A percentile compares a stretch with the other conserved stretches of the same genome.
These are phyloP conservation scores for Paramecium tetraurelia DNA, from an alignment of 73 alveolate species.

Conservation along the genomic window DNA sequence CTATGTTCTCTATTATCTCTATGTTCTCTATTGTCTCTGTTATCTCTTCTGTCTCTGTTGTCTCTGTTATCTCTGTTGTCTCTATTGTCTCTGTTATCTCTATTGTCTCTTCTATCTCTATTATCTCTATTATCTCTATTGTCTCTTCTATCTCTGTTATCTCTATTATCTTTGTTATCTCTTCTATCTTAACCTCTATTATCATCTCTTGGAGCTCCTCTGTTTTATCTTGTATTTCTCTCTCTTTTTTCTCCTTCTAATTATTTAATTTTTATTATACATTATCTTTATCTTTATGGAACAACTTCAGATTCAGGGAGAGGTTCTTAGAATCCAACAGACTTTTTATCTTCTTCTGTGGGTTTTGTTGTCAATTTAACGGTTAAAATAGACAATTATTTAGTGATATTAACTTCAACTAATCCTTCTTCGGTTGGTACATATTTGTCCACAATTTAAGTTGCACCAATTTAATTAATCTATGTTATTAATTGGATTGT, in stretches of 20 bases:
- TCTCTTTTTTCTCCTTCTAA: conserved; percentile 12
- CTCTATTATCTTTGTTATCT: neutral
- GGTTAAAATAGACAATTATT: conserved; percentile 12
- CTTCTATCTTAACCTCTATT: conserved; percentile 22
- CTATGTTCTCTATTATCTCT: conserved; percentile 21
- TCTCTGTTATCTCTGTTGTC: neutral
- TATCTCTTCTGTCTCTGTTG: neutral
- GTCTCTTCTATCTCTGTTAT: neutral
- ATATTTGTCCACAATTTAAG: conserved; percentile 36
- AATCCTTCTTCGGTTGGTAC: conserved; percentile 46
- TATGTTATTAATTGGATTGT: neutral
- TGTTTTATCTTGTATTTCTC: neutral
- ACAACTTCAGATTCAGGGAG: conserved; percentile 47
- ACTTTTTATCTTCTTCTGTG: neutral
- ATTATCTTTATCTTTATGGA: conserved; percentile 38
- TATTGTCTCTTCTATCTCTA: neutral
- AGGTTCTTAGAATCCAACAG: conserved; percentile 21
- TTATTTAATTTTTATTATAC: neutral
- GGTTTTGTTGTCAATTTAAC: conserved; percentile 32
- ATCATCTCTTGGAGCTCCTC: conserved; percentile 36
- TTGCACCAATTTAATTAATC: neutral
- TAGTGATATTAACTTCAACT: conserved; percentile 11
- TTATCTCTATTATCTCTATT: conserved; percentile 17
- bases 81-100: neutral
- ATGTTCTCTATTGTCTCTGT: neutral